These are phyloP conservation scores for Raddia distichophylla DNA, from an alignment of 176 grass and related monocot genomes.

Conservation along the genomic window DNA sequence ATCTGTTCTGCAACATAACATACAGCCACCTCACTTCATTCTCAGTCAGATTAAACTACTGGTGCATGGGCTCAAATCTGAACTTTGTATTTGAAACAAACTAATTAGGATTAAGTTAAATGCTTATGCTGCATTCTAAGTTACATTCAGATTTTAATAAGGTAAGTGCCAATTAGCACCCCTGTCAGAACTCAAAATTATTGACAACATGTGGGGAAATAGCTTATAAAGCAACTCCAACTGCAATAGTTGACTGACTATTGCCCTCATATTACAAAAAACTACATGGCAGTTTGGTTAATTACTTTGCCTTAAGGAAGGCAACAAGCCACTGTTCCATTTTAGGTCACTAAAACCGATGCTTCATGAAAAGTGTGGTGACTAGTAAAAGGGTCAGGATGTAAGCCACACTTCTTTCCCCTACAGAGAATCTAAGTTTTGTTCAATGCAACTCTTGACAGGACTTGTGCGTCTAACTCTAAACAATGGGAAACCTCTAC, in stretches of 20 bases:
- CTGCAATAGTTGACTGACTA: not conserved
- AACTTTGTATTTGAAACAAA: not conserved
- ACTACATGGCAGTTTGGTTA: constrained; percentile 4
- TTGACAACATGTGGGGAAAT: not conserved
- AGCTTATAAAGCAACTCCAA: constrained; percentile 10
- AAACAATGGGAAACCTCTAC: not conserved
- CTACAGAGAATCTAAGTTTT: not conserved
- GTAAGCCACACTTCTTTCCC: not conserved
- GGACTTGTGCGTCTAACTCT: not conserved
- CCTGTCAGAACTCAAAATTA: constrained; percentile 1
- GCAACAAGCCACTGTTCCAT: not conserved
- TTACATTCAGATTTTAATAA: constrained; percentile 14
- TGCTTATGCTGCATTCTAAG: not conserved
- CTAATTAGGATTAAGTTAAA: not conserved
- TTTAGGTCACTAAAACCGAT: not conserved
- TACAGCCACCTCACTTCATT: constrained; percentile 15
- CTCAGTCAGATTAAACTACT: not conserved
- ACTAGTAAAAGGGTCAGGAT: constrained; percentile 21
- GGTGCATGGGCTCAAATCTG: not conserved
- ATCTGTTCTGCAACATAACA: not conserved
- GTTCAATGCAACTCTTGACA: not conserved
- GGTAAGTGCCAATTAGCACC: not conserved
- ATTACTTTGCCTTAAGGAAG: not conserved
- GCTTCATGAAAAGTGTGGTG: not conserved
- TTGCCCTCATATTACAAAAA: not conserved